Percentiles rank a stretch among this genome's conserved stretches.
phyloP scores from a whole-genome alignment of 176 grass and related monocot species.

The Zea mays region Zm-B73-REFERENCE-NAM-5.0 NC_050100.1:49658501-49659000 shows the following conservation, averaged over 20 bases:
- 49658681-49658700: constrained; percentile 56
- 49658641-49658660: background rate
- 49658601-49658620: background rate
- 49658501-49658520: constrained; percentile 35
- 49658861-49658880: no score
- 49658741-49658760: constrained; percentile 69
- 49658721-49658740: constrained; percentile 57
- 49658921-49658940: no score
- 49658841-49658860: background rate
- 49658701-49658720: constrained; percentile 16
- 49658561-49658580: constrained; percentile 5
- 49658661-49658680: background rate
- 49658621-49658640: background rate
- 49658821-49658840: background rate
- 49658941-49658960: no score
- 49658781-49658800: constrained; percentile 69
- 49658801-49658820: background rate
- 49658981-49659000: no score
- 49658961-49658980: no score
- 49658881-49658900: no score
- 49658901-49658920: no score
- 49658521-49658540: constrained; percentile 47
- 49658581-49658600: constrained; percentile 5
- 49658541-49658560: constrained; percentile 36
- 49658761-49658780: constrained; percentile 42